Conservation (phyloP, 2,329 filamentous ascomycete species). For the Exophiala oligosperma region DNA sequence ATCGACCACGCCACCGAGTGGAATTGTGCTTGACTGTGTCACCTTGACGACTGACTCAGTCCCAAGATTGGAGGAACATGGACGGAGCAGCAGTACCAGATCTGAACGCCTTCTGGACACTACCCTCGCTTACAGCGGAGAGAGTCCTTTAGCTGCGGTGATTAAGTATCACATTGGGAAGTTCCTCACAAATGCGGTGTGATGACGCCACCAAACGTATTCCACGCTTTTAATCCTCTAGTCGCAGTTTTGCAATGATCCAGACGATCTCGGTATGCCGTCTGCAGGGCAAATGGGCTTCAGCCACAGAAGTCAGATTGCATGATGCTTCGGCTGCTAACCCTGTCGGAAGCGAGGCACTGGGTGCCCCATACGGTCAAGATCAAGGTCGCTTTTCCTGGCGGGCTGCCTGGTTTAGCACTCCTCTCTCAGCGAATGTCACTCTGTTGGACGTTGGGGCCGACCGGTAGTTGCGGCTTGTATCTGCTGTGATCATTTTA, state of each 20-base stretch:
- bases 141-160: background rate
- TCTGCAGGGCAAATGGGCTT: constrained; percentile 3
- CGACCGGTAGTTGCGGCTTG: too few species aligned
- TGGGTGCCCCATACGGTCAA: constrained; percentile 2
- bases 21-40: background rate
- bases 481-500: too few species aligned
- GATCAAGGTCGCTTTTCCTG: background rate
- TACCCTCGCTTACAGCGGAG: background rate
- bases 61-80: background rate
- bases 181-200: background rate
- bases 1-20: background rate
- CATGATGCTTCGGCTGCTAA: constrained; percentile 1
- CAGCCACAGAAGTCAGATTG: constrained; percentile 2
- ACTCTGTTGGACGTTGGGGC: background rate
- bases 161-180: background rate
- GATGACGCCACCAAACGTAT: constrained; percentile 3
- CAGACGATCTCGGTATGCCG: constrained; percentile 12
- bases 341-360: background rate
- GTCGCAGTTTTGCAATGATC: background rate
- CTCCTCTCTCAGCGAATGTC: background rate
- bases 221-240: background rate
- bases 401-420: background rate
- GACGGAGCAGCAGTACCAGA: background rate
- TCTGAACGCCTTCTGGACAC: background rate
- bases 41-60: background rate